Percentiles rank a stretch among this genome's conserved stretches.
Conservation (phyloP, 148 eudicot genomes). For the Dianthus caryophyllus region DNA sequence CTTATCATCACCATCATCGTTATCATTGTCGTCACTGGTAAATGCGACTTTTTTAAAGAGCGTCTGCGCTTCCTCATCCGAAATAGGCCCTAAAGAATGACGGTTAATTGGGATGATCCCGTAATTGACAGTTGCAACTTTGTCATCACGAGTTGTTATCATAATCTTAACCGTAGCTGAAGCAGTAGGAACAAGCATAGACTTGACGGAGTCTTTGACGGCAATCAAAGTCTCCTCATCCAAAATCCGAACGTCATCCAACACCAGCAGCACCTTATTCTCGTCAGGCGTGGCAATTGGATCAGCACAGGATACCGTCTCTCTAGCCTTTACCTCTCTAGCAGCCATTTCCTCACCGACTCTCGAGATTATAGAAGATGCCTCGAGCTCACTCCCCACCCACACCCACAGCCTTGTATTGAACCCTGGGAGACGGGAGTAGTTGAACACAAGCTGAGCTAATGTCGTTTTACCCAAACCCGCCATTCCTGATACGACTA, state of each 20-base stretch:
- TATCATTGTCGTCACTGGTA: not conserved
- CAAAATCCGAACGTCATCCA: constrained; percentile 11
- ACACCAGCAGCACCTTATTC: constrained; percentile 9
- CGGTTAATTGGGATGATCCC: not conserved
- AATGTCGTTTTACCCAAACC: constrained; percentile 7
- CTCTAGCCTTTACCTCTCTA: not conserved
- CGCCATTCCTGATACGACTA: not conserved
- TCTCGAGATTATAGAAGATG: not conserved
- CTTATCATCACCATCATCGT: not conserved
- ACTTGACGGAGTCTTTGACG: not conserved
- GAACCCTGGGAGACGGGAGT: not conserved
- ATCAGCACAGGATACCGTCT: too few species aligned
- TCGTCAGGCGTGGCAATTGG: not conserved
- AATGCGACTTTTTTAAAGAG: not conserved
- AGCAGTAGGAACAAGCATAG: not conserved
- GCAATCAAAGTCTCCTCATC: not conserved
- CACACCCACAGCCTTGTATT: not conserved
- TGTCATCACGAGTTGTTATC: not conserved
- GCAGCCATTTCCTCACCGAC: not conserved
- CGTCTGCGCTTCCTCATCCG: not conserved
- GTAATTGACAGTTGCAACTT: not conserved
- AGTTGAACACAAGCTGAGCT: constrained; percentile 4
- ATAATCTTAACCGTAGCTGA: constrained; percentile 1
- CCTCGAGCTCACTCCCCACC: not conserved
- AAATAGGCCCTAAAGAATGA: not conserved